Percentiles rank a stretch among this genome's conserved stretches.
Evolutionary conservation across 176 grass and related monocot species (phyloP).

Genomic region (Guadua angustifolia): DNA sequence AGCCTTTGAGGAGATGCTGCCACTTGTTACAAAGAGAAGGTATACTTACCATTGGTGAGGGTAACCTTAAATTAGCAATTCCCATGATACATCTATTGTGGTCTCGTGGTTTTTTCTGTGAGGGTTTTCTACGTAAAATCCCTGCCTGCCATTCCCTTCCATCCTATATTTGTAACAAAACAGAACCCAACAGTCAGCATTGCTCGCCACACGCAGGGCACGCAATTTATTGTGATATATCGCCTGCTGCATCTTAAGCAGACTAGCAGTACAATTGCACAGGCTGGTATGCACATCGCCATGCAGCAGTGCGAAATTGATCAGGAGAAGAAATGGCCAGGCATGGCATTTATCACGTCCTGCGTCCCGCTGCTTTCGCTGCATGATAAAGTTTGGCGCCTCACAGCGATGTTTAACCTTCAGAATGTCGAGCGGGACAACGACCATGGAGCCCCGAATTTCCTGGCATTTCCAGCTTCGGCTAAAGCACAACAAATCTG

Average conservation of each 20-base stretch:
- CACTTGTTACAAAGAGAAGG: no score
- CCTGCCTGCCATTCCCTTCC: no score
- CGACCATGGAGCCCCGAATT: neutral
- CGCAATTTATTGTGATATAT: neutral
- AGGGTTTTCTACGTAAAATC: no score
- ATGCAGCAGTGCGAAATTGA: neutral
- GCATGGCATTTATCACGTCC: conserved; percentile 44
- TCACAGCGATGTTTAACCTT: conserved; percentile 58
- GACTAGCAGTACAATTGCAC: neutral
- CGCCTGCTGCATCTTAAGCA: neutral
- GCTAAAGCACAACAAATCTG: neutral
- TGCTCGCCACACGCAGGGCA: neutral
- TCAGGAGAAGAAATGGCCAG: conserved; percentile 1
- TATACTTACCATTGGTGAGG: no score
- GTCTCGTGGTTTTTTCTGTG: no score
- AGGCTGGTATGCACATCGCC: neutral
- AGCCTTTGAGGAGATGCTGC: no score
- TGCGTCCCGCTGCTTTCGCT: conserved; percentile 26
- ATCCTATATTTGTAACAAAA: no score
- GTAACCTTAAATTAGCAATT: no score
- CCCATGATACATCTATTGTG: no score
- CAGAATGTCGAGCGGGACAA: conserved; percentile 39
- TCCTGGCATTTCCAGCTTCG: neutral
- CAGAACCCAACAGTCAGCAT: neutral
- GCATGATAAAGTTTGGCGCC: conserved; percentile 41